These are phyloP conservation scores for Coemansia guatemalensis DNA, from an alignment of 192 early-diverging fungal species.

Conservation along the genomic window DNA sequence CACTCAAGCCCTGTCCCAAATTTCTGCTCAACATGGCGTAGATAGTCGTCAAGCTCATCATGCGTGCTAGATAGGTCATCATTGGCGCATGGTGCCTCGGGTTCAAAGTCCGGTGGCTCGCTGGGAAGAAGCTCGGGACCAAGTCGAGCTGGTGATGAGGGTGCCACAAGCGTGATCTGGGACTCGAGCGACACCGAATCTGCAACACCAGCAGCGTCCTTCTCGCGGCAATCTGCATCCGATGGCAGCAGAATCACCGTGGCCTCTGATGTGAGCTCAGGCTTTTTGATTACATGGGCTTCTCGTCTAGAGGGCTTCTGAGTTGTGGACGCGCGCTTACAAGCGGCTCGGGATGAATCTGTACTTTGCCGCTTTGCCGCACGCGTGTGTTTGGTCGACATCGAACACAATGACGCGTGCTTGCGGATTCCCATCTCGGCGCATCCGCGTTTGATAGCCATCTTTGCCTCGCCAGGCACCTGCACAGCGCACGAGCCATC, in stretches of 20 bases:
- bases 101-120: constrained; percentile 10
- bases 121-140: constrained; percentile 15
- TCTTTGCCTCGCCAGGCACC: constrained; percentile 39
- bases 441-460: constrained; percentile 44
- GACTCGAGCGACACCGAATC: constrained; percentile 38
- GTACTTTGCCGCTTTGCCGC: constrained; percentile 7
- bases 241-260: constrained; percentile 42
- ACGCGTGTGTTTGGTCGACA: constrained; percentile 22
- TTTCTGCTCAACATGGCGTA: constrained; percentile 30
- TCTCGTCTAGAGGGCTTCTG: constrained; percentile 1
- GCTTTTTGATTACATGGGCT: constrained; percentile 3
- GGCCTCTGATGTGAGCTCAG: constrained; percentile 42
- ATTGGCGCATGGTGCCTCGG: not conserved
- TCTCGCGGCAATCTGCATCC: constrained; percentile 14
- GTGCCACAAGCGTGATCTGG: constrained; percentile 40
- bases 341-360: not conserved
- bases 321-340: constrained; percentile 5
- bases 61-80: constrained; percentile 19
- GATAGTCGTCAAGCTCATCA: constrained; percentile 21
- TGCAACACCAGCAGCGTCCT: constrained; percentile 1
- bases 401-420: constrained; percentile 32
- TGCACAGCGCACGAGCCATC: constrained; percentile 9
- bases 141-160: constrained; percentile 30
- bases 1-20: constrained; percentile 19
- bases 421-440: constrained; percentile 47